Conservation (phyloP, 164 flowering plant species). For the Hamamelis virginiana region DNA sequence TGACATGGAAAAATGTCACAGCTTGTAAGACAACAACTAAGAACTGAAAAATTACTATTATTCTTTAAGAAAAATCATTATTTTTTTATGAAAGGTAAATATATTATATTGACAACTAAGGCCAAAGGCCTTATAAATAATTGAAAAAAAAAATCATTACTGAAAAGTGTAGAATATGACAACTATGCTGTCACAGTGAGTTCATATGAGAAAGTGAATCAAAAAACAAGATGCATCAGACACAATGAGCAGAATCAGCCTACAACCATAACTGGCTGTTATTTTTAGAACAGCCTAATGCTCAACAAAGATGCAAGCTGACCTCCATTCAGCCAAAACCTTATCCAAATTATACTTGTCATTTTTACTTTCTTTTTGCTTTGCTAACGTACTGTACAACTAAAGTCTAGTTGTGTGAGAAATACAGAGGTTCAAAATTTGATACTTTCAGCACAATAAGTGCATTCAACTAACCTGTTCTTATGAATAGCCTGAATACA, state of each 20-base stretch:
- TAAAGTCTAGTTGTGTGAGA: not conserved
- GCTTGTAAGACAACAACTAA: not conserved
- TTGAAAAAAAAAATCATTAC: too few relatives aligned
- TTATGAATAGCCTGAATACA: constrained; percentile 76
- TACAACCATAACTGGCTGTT: too few relatives aligned
- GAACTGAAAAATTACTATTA: too few relatives aligned
- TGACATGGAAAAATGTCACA: not conserved
- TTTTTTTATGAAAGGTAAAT: too few relatives aligned
- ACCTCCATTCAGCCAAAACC: not conserved
- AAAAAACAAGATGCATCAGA: not conserved
- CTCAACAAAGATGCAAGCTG: not conserved
- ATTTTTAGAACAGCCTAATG: too few relatives aligned
- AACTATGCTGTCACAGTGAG: not conserved
- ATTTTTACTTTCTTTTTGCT: not conserved
- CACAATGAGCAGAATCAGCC: too few relatives aligned
- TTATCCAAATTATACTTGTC: not conserved
- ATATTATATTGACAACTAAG: too few relatives aligned
- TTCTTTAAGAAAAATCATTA: too few relatives aligned
- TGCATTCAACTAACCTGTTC: constrained; percentile 54
- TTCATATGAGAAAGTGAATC: not conserved
- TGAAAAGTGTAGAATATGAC: too few relatives aligned
- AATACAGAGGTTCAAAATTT: not conserved
- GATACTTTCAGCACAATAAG: not conserved
- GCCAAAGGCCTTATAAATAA: too few relatives aligned
- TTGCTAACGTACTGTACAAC: not conserved